phyloP scores from a whole-genome alignment of 2,329 filamentous ascomycete species.

The Fusarium continuum region DNA sequence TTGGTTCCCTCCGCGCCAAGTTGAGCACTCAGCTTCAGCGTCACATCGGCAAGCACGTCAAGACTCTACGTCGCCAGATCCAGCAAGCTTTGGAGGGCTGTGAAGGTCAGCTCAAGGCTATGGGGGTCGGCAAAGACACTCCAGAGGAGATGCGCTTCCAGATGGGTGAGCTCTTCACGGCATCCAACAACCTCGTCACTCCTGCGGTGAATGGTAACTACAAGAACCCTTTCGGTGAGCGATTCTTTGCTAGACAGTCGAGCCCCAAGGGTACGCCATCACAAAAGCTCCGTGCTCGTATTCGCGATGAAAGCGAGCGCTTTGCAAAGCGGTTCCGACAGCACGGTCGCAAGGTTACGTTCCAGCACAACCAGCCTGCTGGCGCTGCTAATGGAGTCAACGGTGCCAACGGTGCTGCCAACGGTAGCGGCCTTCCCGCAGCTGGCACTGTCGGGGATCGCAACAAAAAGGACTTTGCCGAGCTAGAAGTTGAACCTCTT shows the following conservation, averaged over 20 bases:
- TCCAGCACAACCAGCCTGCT: conserved; percentile 44
- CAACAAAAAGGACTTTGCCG: conserved; percentile 59
- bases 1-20: conserved; percentile 57
- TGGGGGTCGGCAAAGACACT: conserved; percentile 61
- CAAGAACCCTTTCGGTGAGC: conserved; percentile 63
- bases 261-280: conserved; percentile 60
- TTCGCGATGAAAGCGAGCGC: conserved; percentile 61
- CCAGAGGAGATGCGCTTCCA: conserved; percentile 63
- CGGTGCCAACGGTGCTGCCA: conserved; percentile 5
- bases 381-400: conserved; percentile 27
- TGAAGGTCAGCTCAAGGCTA: conserved; percentile 59
- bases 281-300: conserved; percentile 61
- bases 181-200: conserved; percentile 63
- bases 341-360: conserved; percentile 60
- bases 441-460: conserved; percentile 48
- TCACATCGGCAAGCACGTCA: conserved; percentile 63
- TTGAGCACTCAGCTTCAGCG: conserved; percentile 60
- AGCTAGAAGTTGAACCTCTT: conserved; percentile 59
- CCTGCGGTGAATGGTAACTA: conserved; percentile 64
- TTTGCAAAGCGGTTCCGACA: conserved; percentile 60
- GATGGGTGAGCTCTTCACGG: conserved; percentile 62
- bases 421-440: conserved; percentile 41
- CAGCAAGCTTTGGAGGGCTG: conserved; percentile 60
- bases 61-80: conserved; percentile 60
- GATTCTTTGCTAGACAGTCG: conserved; percentile 60